phyloP scores from a whole-genome alignment of 768 basidiomycete genomes.

The Leccinellum rugosiceps region DNA sequence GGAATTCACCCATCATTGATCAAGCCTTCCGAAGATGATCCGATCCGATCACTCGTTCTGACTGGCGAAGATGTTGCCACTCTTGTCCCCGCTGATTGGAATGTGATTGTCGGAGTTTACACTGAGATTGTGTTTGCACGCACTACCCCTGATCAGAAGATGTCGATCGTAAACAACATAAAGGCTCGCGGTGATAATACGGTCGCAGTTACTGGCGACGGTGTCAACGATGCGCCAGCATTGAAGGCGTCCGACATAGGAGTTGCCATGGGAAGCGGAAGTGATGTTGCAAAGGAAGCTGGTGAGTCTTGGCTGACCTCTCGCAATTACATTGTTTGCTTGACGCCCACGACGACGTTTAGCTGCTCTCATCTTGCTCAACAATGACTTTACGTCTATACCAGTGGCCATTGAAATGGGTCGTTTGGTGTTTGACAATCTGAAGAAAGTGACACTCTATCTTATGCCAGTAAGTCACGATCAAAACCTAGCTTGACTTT shows the following conservation, averaged over 20 bases:
- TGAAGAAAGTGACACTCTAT: conserved; percentile 50
- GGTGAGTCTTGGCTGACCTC: conserved; percentile 30
- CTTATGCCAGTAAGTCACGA: conserved; percentile 38
- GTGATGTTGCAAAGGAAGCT: conserved; percentile 53
- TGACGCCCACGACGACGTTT: neutral
- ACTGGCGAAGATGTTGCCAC: conserved; percentile 43
- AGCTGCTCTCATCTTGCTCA: conserved; percentile 50
- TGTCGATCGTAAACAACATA: conserved; percentile 53
- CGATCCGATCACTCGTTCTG: conserved; percentile 38
- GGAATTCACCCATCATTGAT: conserved; percentile 18
- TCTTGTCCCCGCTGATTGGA: conserved; percentile 39
- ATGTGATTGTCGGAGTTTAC: conserved; percentile 36
- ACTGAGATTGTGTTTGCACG: conserved; percentile 50
- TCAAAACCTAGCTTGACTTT: neutral
- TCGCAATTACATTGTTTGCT: neutral
- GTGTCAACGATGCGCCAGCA: conserved; percentile 51
- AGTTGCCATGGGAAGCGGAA: conserved; percentile 49
- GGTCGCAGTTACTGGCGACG: conserved; percentile 56
- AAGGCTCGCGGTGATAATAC: conserved; percentile 46
- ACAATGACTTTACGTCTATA: conserved; percentile 59
- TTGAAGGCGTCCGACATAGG: conserved; percentile 55
- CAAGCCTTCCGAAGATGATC: conserved; percentile 38
- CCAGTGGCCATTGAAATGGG: conserved; percentile 57
- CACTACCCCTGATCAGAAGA: conserved; percentile 56
- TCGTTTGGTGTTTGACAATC: conserved; percentile 55